These are phyloP conservation scores for Suillus lakei DNA, from an alignment of 768 basidiomycete species.

Conservation along the genomic window DNA sequence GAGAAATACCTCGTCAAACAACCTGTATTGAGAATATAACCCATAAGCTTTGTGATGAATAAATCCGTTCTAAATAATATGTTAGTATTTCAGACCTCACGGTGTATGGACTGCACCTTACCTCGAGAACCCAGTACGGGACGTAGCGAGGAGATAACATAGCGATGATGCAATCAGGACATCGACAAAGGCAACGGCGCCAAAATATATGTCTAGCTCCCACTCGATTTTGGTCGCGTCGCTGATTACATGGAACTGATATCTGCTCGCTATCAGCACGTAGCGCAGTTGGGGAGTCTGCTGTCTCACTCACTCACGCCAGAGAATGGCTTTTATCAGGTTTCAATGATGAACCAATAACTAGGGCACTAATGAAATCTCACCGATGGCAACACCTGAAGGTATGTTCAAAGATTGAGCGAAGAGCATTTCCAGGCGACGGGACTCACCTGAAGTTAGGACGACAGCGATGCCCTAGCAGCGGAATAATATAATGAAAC, in stretches of 20 bases:
- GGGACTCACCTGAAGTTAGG: background rate
- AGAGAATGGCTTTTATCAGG: background rate
- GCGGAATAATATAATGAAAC: background rate
- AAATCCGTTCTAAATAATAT: background rate
- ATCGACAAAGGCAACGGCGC: background rate
- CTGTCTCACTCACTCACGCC: background rate
- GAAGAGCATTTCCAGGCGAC: no score
- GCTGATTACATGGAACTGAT: background rate
- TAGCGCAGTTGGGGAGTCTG: background rate
- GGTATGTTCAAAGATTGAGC: background rate
- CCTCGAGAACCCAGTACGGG: slow-evolving; percentile 2
- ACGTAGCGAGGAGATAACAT: background rate
- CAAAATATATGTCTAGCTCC: background rate
- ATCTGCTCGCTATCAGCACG: background rate
- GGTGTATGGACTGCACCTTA: background rate
- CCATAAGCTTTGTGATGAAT: slow-evolving; percentile 1
- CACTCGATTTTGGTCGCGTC: background rate
- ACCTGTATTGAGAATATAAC: background rate
- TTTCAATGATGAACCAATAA: background rate
- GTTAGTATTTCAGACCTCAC: background rate
- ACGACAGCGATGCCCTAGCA: background rate
- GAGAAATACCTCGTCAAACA: slow-evolving; percentile 6
- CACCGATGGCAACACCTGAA: background rate
- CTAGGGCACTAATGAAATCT: background rate
- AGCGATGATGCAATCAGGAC: background rate